These are phyloP conservation scores for Rhododendron molle DNA, from an alignment of 148 eudicot species.

Conservation along the genomic window DNA sequence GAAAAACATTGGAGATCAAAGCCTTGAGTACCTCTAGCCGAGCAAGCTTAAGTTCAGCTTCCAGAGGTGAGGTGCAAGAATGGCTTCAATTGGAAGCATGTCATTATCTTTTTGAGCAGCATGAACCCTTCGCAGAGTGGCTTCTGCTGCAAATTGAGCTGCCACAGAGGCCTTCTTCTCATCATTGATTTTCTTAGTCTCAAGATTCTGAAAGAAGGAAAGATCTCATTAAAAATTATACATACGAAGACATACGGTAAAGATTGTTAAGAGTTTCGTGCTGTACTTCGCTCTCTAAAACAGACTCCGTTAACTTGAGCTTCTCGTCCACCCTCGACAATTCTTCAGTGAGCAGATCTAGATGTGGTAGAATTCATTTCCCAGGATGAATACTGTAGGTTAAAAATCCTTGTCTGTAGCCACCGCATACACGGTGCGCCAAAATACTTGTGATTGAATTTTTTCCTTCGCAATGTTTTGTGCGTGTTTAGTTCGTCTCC, in stretches of 20 bases:
- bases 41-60: slow-evolving; percentile 72
- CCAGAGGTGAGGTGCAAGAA: slow-evolving; percentile 51
- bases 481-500: not conserved
- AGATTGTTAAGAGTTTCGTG: not conserved
- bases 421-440: not conserved
- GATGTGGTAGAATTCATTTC: no score
- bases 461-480: not conserved
- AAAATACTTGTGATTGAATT: not conserved
- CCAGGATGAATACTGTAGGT: no score
- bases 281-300: slow-evolving; percentile 58
- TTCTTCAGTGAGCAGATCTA: slow-evolving; percentile 73
- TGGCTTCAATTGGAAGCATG: slow-evolving; percentile 78
- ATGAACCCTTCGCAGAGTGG: slow-evolving; percentile 70
- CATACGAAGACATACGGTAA: not conserved
- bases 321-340: slow-evolving; percentile 58
- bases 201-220: slow-evolving; percentile 49
- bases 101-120: slow-evolving; percentile 76
- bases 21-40: slow-evolving; percentile 49
- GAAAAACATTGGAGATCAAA: not conserved
- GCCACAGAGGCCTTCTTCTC: slow-evolving; percentile 68
- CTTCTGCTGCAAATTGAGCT: slow-evolving; percentile 79
- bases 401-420: no score
- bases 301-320: slow-evolving; percentile 62
- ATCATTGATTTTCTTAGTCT: slow-evolving; percentile 66
- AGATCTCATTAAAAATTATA: not conserved